Evolutionary conservation across 805 yeast genomes (phyloP), one percentile per base, ranked within the genome.

Genomic region (Jamesozyma rosinii): DNA sequence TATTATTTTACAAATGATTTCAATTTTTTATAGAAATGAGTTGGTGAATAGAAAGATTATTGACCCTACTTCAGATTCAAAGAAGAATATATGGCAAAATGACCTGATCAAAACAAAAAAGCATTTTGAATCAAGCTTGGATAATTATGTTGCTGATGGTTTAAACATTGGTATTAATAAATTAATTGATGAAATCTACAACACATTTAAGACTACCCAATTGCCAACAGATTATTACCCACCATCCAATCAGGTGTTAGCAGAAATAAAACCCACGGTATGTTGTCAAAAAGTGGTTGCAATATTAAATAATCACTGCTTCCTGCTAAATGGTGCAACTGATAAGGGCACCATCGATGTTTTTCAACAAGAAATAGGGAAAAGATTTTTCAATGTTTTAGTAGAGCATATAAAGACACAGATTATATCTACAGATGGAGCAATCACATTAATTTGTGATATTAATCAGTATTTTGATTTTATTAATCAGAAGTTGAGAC

Each of bases 281-380:
- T 85, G 94, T 45, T 92, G 95, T 0, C 53, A 53, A 10, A 74
- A 76, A 44, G 79, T 76, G 3, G 76, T 86, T 2, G 66, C 70
- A 18, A 68, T 89, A 20, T 61, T 92, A 43, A 74, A 75, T 11
- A 76, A 79, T 14, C 95, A 90, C 57, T 77, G 89, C 47, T 76
- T 75, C 44, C 65, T 89, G 44, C 65, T 90, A 36, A 77, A 75
- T 15, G 95, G 88, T 1, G 75, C 92, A 4, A 85, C 96, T 0
- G 97, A 90, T 43, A 85, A 82, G 57, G 75, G 87, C 1, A 81
- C 94, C 11, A 74, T 89, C 21, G 97, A 89, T 52, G 94, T 90
- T 0, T 92, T 88, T 57, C 92, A 89, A 53, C 95, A 89, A 57
- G 98, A 92, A 55, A 80, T 90, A 29, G 95, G 95, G 0, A 85